Evolutionary conservation across 108 stramenopile species (phyloP).

Genomic region (Chaetoceros tenuissimus): DNA sequence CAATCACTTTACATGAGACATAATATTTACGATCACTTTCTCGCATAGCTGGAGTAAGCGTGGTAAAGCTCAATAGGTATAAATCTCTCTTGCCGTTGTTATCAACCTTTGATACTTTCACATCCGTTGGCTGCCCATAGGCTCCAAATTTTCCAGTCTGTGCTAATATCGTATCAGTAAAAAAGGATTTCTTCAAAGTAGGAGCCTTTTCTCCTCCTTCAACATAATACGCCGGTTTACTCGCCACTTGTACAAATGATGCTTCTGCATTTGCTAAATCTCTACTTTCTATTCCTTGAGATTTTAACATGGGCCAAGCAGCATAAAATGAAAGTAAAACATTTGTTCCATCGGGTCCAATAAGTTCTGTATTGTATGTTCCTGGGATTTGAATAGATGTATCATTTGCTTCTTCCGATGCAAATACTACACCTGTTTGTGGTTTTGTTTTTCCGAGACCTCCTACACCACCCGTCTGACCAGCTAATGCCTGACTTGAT

Average conservation of each 20-base stretch:
- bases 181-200: constrained; percentile 13
- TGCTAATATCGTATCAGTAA: constrained; percentile 32
- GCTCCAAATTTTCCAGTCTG: constrained; percentile 58
- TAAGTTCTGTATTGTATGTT: constrained; percentile 26
- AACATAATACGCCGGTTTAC: no score
- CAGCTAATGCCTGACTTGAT: no score
- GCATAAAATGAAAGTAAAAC: constrained; percentile 31
- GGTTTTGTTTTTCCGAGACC: constrained; percentile 81
- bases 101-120: constrained; percentile 27
- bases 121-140: constrained; percentile 57
- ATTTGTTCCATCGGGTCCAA: background rate
- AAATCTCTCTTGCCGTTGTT: constrained; percentile 7
- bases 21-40: constrained; percentile 66
- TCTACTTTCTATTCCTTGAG: constrained; percentile 59
- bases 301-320: constrained; percentile 48
- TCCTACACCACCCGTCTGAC: constrained; percentile 78
- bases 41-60: constrained; percentile 71
- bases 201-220: no score
- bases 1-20: constrained; percentile 32
- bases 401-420: constrained; percentile 6
- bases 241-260: constrained; percentile 60
- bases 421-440: constrained; percentile 64
- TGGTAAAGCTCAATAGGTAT: constrained; percentile 52
- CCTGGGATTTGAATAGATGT: constrained; percentile 4
- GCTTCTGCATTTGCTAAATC: constrained; percentile 63